Evolutionary conservation across 768 basidiomycete genomes (phyloP), one percentile per base, ranked within the genome.

Genomic region (Pulveroboletus ravenelii): DNA sequence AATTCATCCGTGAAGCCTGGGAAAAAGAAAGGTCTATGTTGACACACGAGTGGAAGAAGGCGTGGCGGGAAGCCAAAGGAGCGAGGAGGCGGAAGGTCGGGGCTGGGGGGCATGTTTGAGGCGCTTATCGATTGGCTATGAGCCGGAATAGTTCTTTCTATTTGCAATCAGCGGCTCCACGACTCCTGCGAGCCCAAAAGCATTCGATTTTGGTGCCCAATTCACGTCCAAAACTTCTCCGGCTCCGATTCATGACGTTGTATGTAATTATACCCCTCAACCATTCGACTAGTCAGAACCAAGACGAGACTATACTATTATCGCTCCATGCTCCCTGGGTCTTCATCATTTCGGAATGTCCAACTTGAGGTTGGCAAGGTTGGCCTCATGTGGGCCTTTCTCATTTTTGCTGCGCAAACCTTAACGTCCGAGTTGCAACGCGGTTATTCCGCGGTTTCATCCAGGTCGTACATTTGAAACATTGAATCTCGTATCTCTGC

Each of bases 21-120:
- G 89, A 91, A 59, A 77, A 72, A n/a, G 69, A 73, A 41, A 85
- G 83, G 59, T 75, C 73, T 0, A 79, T 81, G 47, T 65, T 91
- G 65, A 91, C 89, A 47, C 73, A 68, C 53, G 85, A 80, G 43
- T 91, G 89, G 89, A 89, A 88, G 70, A 79, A 80, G 61, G 68
- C 86, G 41, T 82, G 81, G 68, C 78, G 83, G 51, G 89, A 91
- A 61, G 89, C 87, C 13, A 77, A 79, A 41, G 89, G 89, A 68
- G 72, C 78, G 23, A 76, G 74, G 55, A 70, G 78, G 56, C 70
- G 84, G 52, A 76, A 79, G 57, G 76, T 70, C 20, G 78, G 74
- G 5, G 76, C 70, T 10, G 73, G 59, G 2, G 72, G 60, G 15
- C 74, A 63, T 14, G 31, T 44, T 15, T 45, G 36, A 10, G 49